Evolutionary conservation across 2,329 filamentous ascomycete genomes (phyloP), one percentile per base, ranked within the genome.

Genomic region (Thielaviopsis punctulata): DNA sequence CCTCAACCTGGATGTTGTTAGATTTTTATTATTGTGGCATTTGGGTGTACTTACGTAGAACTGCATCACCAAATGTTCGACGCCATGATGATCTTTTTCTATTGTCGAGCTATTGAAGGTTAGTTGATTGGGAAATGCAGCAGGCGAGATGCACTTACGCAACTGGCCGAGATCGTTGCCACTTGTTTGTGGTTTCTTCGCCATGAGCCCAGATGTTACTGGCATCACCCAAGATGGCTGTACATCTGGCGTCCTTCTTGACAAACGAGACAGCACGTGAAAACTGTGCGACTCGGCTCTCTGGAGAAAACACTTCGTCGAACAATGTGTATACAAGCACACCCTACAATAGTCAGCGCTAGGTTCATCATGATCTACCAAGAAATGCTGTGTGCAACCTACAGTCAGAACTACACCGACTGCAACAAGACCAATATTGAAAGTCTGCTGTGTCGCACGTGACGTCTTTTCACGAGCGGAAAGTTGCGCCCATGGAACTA

Each of bases 201-300:
- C 90, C 90, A 64, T 83, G 85, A 0, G 88, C 87, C 21, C 72
- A 73, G 53, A 96, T 90, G 62, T 88, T 76, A 56, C 80, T 80
- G 39, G 74, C 67, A 15, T 86, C 80, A 13, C 88, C 88, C 1
- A 96, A 75, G 6, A 94, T 64, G 53, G 82, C 78, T 24, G 80
- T 70, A 62, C 86, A 93, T 53, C 77, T 72, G 0, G 75, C 64
- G 61, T 93, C 84, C 50, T 75, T 73, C 63, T 82, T 86, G 63
- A 96, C 80, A 56, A 80, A 79, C 61, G 85, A 77, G 47, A 93
- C 84, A 1, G 86, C 86, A 57, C 84, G 82, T 68, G 93, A 94
- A 73, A 94, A 95, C 63, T 92, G 80, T 53, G 80, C 77, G 15
- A 84, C 90, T 66, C 87, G 89, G 70, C 86, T 92, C 62, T 89